Conservation (phyloP, 176 grass and related monocot genomes). For the Musa beccarii region DNA sequence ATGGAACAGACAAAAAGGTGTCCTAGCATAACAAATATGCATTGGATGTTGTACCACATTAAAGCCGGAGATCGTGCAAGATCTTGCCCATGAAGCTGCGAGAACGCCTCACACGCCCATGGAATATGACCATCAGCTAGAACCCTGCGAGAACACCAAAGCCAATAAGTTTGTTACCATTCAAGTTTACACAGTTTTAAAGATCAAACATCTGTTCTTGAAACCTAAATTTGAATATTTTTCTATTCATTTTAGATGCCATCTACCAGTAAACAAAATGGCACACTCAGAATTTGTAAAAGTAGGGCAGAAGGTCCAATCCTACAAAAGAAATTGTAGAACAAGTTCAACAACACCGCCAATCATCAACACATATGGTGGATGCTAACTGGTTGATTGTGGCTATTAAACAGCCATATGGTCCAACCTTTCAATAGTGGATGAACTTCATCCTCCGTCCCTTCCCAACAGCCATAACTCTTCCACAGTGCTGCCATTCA, state of each 20-base stretch:
- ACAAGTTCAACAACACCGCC: background rate
- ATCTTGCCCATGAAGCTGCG: conserved; percentile 45
- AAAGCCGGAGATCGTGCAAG: conserved; percentile 37
- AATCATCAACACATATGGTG: background rate
- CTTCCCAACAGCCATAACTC: background rate
- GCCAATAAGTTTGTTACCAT: background rate
- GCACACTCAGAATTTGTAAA: too few relatives aligned
- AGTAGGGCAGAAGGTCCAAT: too few relatives aligned
- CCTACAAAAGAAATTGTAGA: background rate
- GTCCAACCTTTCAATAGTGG: background rate
- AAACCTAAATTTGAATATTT: too few relatives aligned
- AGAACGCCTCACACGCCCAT: conserved; percentile 70
- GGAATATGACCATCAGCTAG: conserved; percentile 62
- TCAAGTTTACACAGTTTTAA: background rate
- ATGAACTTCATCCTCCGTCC: background rate
- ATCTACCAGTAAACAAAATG: background rate
- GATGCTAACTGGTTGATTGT: background rate
- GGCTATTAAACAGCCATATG: background rate
- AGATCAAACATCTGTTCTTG: too few relatives aligned
- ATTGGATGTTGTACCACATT: conserved; percentile 27
- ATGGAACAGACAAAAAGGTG: too few relatives aligned
- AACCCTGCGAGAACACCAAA: conserved; percentile 39
- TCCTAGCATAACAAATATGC: too few relatives aligned
- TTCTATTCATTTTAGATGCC: background rate
- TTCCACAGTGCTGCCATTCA: background rate